These are phyloP conservation scores for Exidia glandulosa DNA, from an alignment of 768 basidiomycete genomes.

Conservation along the genomic window DNA sequence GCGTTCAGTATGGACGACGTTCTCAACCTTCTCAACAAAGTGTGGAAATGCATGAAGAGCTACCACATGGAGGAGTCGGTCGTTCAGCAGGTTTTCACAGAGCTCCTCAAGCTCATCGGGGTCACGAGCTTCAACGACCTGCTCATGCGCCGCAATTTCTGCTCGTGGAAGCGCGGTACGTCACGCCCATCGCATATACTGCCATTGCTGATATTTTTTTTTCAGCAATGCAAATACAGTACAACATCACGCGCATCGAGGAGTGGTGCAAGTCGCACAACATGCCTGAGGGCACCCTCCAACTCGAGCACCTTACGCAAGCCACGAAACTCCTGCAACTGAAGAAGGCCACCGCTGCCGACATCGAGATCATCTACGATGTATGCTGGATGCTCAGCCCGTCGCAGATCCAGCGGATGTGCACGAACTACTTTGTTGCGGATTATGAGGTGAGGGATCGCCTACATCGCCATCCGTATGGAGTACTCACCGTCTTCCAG, in stretches of 20 bases:
- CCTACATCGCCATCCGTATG: background rate
- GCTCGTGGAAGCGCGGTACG: slow-evolving; percentile 97
- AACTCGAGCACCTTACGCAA: slow-evolving; percentile 98
- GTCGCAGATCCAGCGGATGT: slow-evolving; percentile 98
- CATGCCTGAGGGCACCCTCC: slow-evolving; percentile 97
- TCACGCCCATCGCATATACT: slow-evolving; percentile 3
- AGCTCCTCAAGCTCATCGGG: slow-evolving; percentile 89
- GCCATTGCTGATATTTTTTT: background rate
- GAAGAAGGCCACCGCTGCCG: slow-evolving; percentile 91
- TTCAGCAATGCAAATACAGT: slow-evolving; percentile 99
- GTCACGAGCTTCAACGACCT: slow-evolving; percentile 98
- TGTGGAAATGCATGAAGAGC: slow-evolving; percentile 96
- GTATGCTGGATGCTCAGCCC: slow-evolving; percentile 99
- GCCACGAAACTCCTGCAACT: slow-evolving; percentile 95
- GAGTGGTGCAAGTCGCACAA: slow-evolving; percentile 99
- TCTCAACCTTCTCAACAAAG: slow-evolving; percentile 89
- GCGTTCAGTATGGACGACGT: slow-evolving; percentile 99
- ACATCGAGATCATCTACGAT: slow-evolving; percentile 98
- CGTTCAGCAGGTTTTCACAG: slow-evolving; percentile 88
- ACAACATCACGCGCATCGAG: slow-evolving; percentile 94
- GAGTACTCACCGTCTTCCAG: slow-evolving; percentile 26
- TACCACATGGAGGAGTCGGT: slow-evolving; percentile 98
- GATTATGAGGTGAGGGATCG: slow-evolving; percentile 77
- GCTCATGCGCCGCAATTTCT: slow-evolving; percentile 96
- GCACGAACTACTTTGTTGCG: slow-evolving; percentile 96